Conservation (phyloP, 257 asterid genomes). For the Leptodermis oblonga region DNA sequence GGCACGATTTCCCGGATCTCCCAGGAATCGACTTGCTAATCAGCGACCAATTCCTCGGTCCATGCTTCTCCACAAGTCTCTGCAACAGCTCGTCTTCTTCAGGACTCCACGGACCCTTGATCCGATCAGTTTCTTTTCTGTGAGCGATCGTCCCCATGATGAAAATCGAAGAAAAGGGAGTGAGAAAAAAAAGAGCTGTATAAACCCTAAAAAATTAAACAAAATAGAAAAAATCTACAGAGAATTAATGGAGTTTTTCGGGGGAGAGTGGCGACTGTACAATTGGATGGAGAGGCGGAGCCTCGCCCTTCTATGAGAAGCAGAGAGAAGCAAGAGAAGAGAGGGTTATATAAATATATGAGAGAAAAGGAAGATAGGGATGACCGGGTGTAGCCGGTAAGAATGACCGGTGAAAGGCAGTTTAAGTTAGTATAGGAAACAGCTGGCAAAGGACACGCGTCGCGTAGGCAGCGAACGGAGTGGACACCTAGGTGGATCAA, state of each 20-base stretch:
- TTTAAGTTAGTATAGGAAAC: constrained; percentile 40
- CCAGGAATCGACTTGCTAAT: constrained; percentile 74
- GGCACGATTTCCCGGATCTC: constrained; percentile 73
- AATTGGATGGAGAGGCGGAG: constrained; percentile 41
- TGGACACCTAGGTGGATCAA: constrained; percentile 38
- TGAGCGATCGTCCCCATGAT: constrained; percentile 40
- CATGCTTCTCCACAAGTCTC: constrained; percentile 57
- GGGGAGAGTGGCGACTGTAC: too few relatives aligned
- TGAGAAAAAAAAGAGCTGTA: too few relatives aligned
- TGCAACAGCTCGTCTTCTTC: constrained; percentile 68
- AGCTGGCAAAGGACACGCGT: constrained; percentile 84
- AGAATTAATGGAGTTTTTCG: too few relatives aligned
- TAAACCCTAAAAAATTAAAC: not conserved
- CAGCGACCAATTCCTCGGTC: constrained; percentile 77
- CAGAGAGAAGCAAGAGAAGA: not conserved
- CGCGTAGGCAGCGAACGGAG: not conserved
- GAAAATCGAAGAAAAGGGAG: too few relatives aligned
- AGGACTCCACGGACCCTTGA: constrained; percentile 88
- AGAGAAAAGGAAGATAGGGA: constrained; percentile 27
- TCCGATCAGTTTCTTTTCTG: constrained; percentile 55
- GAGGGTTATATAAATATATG: constrained; percentile 30
- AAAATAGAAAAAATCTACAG: too few relatives aligned
- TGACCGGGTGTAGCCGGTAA: constrained; percentile 55
- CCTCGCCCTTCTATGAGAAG: constrained; percentile 41
- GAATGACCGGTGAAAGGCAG: constrained; percentile 59